phyloP scores from a whole-genome alignment of 2,329 filamentous ascomycete genomes.

The Hymenoscyphus repandus region DNA sequence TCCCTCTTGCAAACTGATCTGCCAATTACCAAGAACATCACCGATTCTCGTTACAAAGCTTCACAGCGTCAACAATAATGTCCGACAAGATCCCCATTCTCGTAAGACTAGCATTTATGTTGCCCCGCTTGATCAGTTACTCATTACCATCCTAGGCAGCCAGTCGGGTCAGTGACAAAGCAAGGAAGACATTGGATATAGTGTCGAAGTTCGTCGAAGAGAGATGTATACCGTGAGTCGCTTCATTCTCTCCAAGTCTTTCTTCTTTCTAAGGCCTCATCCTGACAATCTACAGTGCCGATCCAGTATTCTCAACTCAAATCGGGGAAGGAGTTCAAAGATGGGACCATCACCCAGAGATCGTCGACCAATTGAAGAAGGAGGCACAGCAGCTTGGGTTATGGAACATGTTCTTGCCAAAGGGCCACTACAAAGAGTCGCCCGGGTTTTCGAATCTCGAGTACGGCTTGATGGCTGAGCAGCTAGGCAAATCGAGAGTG shows the following conservation, averaged over 20 bases:
- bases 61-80: constrained; percentile 30
- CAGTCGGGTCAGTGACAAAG: constrained; percentile 69
- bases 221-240: constrained; percentile 73
- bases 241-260: constrained; percentile 5
- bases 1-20: neutral
- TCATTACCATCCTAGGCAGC: constrained; percentile 24
- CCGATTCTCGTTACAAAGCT: neutral
- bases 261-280: neutral
- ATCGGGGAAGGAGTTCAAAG: constrained; percentile 67
- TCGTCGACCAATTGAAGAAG: constrained; percentile 85
- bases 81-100: constrained; percentile 42
- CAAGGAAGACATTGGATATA: constrained; percentile 76
- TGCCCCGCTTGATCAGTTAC: constrained; percentile 6
- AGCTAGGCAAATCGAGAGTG: constrained; percentile 77
- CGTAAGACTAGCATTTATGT: constrained; percentile 30
- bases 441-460: constrained; percentile 93
- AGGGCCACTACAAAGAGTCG: constrained; percentile 91
- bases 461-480: constrained; percentile 97
- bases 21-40: neutral
- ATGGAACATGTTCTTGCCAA: constrained; percentile 98
- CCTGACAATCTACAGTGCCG: constrained; percentile 49
- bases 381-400: constrained; percentile 79
- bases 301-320: constrained; percentile 74
- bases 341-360: constrained; percentile 72
- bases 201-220: constrained; percentile 97